Evolutionary conservation across 2,329 filamentous ascomycete species (phyloP).

Genomic region (Lachnellula subtilissima): DNA sequence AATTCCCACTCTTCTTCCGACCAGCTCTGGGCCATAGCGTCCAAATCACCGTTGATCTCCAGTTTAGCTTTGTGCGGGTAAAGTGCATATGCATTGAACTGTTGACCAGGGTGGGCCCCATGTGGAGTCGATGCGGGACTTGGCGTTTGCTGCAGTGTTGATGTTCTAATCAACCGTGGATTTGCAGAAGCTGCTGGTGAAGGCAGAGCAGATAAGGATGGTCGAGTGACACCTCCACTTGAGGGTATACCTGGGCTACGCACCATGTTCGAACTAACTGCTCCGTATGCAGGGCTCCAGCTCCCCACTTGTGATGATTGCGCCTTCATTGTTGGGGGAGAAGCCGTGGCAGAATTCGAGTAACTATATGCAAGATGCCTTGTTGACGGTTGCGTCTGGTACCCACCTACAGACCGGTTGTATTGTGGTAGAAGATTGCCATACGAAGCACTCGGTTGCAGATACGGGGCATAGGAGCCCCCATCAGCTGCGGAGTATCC

Average conservation of each 20-base stretch:
- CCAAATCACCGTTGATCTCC: slow-evolving; percentile 80
- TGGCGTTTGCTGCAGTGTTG: slow-evolving; percentile 55
- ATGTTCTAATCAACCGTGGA: slow-evolving; percentile 62
- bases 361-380: slow-evolving; percentile 39
- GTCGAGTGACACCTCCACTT: slow-evolving; percentile 15
- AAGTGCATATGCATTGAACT: slow-evolving; percentile 51
- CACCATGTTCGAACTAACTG: slow-evolving; percentile 37
- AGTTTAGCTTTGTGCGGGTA: slow-evolving; percentile 79
- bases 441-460: slow-evolving; percentile 45
- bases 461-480: slow-evolving; percentile 43
- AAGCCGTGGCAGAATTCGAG: slow-evolving; percentile 36
- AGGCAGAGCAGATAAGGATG: slow-evolving; percentile 20
- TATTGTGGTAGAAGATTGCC: slow-evolving; percentile 32
- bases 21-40: slow-evolving; percentile 81
- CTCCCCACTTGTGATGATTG: slow-evolving; percentile 42
- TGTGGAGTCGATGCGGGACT: slow-evolving; percentile 42
- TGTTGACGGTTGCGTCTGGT: slow-evolving; percentile 34
- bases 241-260: slow-evolving; percentile 40
- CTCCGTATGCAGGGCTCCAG: slow-evolving; percentile 44
- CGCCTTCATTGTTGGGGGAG: slow-evolving; percentile 40
- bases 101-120: slow-evolving; percentile 25
- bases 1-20: slow-evolving; percentile 72
- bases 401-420: slow-evolving; percentile 33
- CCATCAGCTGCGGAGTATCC: slow-evolving; percentile 47
- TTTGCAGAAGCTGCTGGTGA: slow-evolving; percentile 34